Base-by-base conservation (phyloP, 139 green algal genomes). In the Zygnema circumcarinatum region DNA sequence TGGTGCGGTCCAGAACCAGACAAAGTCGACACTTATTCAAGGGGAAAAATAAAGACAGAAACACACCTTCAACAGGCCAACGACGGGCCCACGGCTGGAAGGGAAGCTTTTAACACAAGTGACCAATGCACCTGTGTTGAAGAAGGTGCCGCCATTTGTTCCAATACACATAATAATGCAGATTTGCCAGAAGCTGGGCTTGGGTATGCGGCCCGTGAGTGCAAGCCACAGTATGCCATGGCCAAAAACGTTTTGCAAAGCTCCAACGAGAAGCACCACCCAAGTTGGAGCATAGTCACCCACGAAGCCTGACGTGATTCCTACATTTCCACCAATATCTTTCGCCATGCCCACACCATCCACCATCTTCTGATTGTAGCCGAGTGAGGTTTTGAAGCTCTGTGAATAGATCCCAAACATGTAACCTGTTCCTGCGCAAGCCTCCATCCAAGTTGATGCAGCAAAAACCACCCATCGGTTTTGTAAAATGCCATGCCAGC, bases 21-120 rank as follows among this genome's bases (percentile, higher is more conserved):
- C n/a, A n/a, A n/a, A n/a, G n/a, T n/a, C n/a, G n/a, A n/a, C n/a
- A n/a, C n/a, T n/a, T n/a, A n/a, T n/a, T n/a, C n/a, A n/a, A n/a
- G n/a, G n/a, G n/a, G n/a, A n/a, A n/a, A n/a, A n/a, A n/a, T n/a
- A n/a, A n/a, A n/a, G n/a, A n/a, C n/a, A 62, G 16, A 16, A 62
- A 62, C 47, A 25, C 47, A 92, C 88, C 85, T 98, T 98, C 53
- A 97, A 83, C n/a, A 96, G 89, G 79, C 96, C 96, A 32, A 98
- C 95, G 1, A 96, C 94, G 1, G 92, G 93, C 73, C 96, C 96
- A 0, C 96, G 90, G 47, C 94, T 80, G 68, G 88, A 76, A 1
- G 94, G 94, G 83, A 98, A 98, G 93, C 98, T 98, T 33, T 94
- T 87, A 21, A 92, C 79, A 73, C n/a, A 72, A 35, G 85, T 90